phyloP scores from a whole-genome alignment of 176 grass and related monocot species.

The Zoysia pacifica region DNA sequence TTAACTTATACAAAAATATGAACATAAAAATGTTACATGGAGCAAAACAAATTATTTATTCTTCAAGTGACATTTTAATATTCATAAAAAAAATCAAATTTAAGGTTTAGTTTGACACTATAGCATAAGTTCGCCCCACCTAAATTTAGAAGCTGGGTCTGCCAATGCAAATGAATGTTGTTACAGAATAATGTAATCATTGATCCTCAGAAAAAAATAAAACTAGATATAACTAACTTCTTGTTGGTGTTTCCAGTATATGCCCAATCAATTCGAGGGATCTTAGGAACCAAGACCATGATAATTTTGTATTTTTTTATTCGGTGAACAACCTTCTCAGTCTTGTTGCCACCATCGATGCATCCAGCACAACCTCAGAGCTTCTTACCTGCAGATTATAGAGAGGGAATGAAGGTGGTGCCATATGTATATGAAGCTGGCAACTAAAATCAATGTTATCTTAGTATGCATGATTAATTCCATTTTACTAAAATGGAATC shows the following conservation, averaged over 20 bases:
- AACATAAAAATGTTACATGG: no score
- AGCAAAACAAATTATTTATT: no score
- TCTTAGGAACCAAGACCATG: neutral
- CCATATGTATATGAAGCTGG: neutral
- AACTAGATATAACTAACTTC: neutral
- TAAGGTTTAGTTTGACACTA: no score
- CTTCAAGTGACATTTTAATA: no score
- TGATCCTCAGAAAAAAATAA: neutral
- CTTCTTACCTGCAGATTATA: constrained; percentile 9
- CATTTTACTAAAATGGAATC: neutral
- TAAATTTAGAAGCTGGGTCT: constrained; percentile 36
- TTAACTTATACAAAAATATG: no score
- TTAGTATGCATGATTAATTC: no score
- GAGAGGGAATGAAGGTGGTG: neutral
- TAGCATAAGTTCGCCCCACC: constrained; percentile 19
- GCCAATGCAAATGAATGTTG: constrained; percentile 24
- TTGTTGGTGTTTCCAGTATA: neutral
- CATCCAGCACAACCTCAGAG: constrained; percentile 4
- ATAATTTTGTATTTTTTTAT: neutral
- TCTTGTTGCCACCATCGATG: constrained; percentile 11
- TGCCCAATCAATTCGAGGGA: neutral
- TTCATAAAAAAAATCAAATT: no score
- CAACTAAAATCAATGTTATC: neutral
- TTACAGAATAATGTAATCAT: neutral
- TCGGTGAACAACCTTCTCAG: constrained; percentile 4